Conservation (phyloP, 768 basidiomycete species). For the Hydnum rufescens region DNA sequence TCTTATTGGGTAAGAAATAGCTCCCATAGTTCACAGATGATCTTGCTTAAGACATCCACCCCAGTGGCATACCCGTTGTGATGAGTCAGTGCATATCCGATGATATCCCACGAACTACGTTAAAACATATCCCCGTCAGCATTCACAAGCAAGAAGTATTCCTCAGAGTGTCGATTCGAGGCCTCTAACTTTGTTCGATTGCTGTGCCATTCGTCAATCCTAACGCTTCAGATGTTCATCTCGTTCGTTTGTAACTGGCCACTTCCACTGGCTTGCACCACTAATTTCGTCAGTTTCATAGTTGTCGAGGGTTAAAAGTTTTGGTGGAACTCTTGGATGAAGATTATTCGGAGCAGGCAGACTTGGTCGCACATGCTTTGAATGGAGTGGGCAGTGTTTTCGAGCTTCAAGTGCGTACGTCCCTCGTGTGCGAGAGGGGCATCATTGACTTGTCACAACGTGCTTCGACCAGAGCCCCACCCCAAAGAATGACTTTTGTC, state of each 20-base stretch:
- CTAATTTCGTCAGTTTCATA: slow-evolving; percentile 15
- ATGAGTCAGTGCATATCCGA: slow-evolving; percentile 60
- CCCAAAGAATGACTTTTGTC: slow-evolving; percentile 94
- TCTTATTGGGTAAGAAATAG: slow-evolving; percentile 61
- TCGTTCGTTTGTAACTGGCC: slow-evolving; percentile 36
- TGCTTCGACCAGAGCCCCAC: slow-evolving; percentile 56
- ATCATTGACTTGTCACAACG: background rate
- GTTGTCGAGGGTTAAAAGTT: slow-evolving; percentile 86
- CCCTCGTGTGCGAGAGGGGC: background rate
- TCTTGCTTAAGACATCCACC: too few species aligned
- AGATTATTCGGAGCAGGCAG: slow-evolving; percentile 79
- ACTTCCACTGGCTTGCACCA: background rate
- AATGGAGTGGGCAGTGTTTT: slow-evolving; percentile 92
- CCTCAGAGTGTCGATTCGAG: slow-evolving; percentile 82
- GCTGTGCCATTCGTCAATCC: slow-evolving; percentile 77
- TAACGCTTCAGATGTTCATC: slow-evolving; percentile 98
- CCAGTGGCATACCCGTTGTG: slow-evolving; percentile 83
- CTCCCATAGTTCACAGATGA: too few species aligned
- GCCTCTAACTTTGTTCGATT: slow-evolving; percentile 88
- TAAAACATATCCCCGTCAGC: too few species aligned
- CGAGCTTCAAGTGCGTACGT: slow-evolving; percentile 33
- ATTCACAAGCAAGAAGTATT: slow-evolving; percentile 87
- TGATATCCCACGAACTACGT: too few species aligned
- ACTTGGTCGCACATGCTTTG: slow-evolving; percentile 80
- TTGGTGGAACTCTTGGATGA: slow-evolving; percentile 94